Percentiles rank a stretch among this genome's conserved stretches.
phyloP scores from a whole-genome alignment of 108 stramenopile genomes.

The Nitzschia palea region DNA sequence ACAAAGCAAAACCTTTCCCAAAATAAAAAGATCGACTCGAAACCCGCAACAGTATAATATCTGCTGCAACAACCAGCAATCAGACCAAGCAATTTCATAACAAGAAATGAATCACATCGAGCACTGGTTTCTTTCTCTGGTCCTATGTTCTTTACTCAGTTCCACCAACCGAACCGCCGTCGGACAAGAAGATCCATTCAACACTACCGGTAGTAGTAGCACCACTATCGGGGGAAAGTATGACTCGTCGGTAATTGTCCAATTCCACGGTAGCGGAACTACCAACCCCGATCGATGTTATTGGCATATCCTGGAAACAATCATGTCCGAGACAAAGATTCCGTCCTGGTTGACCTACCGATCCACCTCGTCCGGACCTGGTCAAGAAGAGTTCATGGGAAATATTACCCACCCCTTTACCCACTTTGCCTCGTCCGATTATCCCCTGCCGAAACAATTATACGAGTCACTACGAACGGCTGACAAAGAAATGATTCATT shows the following conservation, averaged over 20 bases:
- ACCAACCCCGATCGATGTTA: constrained; percentile 87
- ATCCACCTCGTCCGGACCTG: constrained; percentile 72
- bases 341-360: constrained; percentile 80
- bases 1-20: no score
- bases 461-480: constrained; percentile 31
- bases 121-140: no score
- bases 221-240: no score
- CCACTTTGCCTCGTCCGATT: constrained; percentile 80
- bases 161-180: no score
- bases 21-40: no score
- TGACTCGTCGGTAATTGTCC: no score
- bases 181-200: neutral
- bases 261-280: constrained; percentile 79
- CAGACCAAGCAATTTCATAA: no score
- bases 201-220: no score
- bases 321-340: constrained; percentile 47
- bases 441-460: constrained; percentile 52
- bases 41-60: no score
- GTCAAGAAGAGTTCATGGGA: constrained; percentile 72
- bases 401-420: constrained; percentile 28
- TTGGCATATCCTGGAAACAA: constrained; percentile 73
- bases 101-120: no score
- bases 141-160: no score
- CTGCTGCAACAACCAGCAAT: no score
- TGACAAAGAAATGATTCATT: constrained; percentile 51